Conservation (phyloP, 2,329 filamentous ascomycete species). For the Domatiomyces globalis region DNA sequence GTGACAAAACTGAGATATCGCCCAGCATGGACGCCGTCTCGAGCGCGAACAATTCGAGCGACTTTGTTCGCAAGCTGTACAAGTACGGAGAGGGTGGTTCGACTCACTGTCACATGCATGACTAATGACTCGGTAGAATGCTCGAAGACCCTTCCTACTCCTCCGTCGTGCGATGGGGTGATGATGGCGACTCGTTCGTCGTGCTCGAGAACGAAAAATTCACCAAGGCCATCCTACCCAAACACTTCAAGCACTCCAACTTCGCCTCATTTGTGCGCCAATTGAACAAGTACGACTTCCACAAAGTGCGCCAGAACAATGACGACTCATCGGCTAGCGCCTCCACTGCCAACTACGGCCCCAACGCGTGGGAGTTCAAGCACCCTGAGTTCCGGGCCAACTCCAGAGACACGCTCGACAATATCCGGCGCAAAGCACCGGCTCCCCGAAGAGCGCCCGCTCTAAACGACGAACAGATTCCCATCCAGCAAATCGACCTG, state of each 20-base stretch:
- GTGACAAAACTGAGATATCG: neutral
- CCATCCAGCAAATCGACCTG: conserved; percentile 76
- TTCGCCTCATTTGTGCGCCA: conserved; percentile 94
- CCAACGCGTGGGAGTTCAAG: conserved; percentile 88
- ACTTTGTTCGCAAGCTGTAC: conserved; percentile 97
- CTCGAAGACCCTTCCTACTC: conserved; percentile 87
- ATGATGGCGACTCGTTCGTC: conserved; percentile 89
- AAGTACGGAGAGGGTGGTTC: conserved; percentile 49
- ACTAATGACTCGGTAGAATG: conserved; percentile 49
- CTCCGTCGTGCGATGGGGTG: conserved; percentile 87
- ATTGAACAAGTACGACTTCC: conserved; percentile 95
- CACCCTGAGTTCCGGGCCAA: conserved; percentile 92
- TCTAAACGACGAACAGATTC: conserved; percentile 58
- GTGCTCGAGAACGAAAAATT: conserved; percentile 98
- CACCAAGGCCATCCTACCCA: conserved; percentile 89
- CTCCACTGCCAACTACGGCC: conserved; percentile 65
- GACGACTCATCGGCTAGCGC: conserved; percentile 47
- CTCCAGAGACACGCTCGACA: conserved; percentile 91
- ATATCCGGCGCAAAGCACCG: conserved; percentile 88
- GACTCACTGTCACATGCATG: conserved; percentile 1
- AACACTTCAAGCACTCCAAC: conserved; percentile 98
- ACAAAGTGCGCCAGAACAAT: conserved; percentile 87
- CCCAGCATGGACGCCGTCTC: conserved; percentile 19
- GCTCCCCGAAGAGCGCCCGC: conserved; percentile 62
- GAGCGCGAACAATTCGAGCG: conserved; percentile 70